These are phyloP conservation scores for Boletus sp. DNA, from an alignment of 1,284 basidiomycete genomes.

Conservation along the genomic window DNA sequence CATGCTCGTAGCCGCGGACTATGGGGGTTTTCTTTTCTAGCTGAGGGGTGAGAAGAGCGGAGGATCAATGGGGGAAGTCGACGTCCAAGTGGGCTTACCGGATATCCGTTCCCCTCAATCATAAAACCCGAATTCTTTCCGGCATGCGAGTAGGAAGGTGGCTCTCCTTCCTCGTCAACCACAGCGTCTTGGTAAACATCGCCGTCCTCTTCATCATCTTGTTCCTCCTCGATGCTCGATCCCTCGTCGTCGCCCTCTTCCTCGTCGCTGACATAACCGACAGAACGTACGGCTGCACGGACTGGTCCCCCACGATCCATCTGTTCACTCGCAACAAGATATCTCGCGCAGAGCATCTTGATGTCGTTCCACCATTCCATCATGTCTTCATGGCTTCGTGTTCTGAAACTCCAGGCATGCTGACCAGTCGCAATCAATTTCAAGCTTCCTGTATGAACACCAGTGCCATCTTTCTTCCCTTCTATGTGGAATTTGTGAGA, in stretches of 20 bases:
- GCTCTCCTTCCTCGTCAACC: slow-evolving; percentile 43
- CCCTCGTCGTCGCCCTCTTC: slow-evolving; percentile 64
- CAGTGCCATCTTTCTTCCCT: slow-evolving; percentile 80
- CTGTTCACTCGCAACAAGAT: slow-evolving; percentile 91
- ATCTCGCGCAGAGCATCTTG: slow-evolving; percentile 93
- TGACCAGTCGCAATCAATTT: slow-evolving; percentile 42
- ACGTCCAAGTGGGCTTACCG: slow-evolving; percentile 46
- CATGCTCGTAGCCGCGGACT: slow-evolving; percentile 10
- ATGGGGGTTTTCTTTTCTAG: slow-evolving; percentile 37
- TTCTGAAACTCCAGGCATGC: slow-evolving; percentile 89
- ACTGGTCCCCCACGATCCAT: slow-evolving; percentile 94
- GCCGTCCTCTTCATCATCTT: slow-evolving; percentile 54
- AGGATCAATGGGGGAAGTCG: slow-evolving; percentile 12
- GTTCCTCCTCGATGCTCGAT: slow-evolving; percentile 72
- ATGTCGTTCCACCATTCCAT: slow-evolving; percentile 99
- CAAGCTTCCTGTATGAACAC: slow-evolving; percentile 50
- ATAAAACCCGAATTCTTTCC: slow-evolving; percentile 43
- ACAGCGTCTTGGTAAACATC: slow-evolving; percentile 35
- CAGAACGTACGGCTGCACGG: slow-evolving; percentile 86
- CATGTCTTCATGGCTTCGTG: slow-evolving; percentile 91
- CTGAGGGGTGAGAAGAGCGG: slow-evolving; percentile 30
- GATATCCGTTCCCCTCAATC: slow-evolving; percentile 66
- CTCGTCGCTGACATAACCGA: slow-evolving; percentile 79
- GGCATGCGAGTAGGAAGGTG: slow-evolving; percentile 49
- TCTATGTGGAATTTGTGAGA: slow-evolving; percentile 99